Percentiles rank a stretch among this genome's conserved stretches.
phyloP scores from a whole-genome alignment of 108 stramenopile genomes.

The Pseudonitzschia delicatissima region DNA sequence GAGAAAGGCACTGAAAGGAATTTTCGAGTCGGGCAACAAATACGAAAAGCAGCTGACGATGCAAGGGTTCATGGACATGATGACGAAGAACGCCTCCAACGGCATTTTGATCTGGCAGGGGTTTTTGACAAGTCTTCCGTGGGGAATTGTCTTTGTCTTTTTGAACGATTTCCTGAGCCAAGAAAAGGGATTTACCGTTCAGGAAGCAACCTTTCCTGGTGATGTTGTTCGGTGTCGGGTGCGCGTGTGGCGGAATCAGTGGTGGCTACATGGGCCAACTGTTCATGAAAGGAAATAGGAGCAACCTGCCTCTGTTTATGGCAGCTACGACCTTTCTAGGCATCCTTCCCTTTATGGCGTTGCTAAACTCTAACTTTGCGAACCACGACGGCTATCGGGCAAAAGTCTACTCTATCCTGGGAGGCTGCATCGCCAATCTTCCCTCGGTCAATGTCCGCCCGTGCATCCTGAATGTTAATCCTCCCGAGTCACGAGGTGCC shows the following conservation, averaged over 20 bases:
- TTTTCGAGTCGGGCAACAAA: conserved; percentile 48
- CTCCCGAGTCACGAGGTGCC: conserved; percentile 72
- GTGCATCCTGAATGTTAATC: conserved; percentile 72
- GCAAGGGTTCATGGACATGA: conserved; percentile 53
- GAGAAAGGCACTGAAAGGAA: conserved; percentile 60
- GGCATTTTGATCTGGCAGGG: conserved; percentile 53
- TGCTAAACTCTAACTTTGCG: conserved; percentile 48
- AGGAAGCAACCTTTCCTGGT: conserved; percentile 61
- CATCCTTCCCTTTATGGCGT: conserved; percentile 50
- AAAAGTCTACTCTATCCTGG: conserved; percentile 39
- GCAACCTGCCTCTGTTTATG: conserved; percentile 59
- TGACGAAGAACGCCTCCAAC: conserved; percentile 52
- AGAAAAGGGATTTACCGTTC: conserved; percentile 60
- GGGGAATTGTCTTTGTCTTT: conserved; percentile 72
- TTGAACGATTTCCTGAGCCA: conserved; percentile 68
- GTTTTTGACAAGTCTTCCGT: conserved; percentile 61
- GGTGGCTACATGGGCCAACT: conserved; percentile 56
- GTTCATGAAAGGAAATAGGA: conserved; percentile 31
- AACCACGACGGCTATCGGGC: conserved; percentile 39
- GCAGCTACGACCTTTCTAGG: conserved; percentile 46
- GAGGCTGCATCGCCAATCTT: conserved; percentile 53
- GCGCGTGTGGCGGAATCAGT: conserved; percentile 57
- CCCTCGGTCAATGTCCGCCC: conserved; percentile 71
- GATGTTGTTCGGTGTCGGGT: conserved; percentile 55
- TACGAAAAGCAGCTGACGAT: conserved; percentile 70